Evolutionary conservation across 257 asterid genomes (phyloP), one percentile per base, ranked within the genome.

Genomic region (Gardenia jasminoides): DNA sequence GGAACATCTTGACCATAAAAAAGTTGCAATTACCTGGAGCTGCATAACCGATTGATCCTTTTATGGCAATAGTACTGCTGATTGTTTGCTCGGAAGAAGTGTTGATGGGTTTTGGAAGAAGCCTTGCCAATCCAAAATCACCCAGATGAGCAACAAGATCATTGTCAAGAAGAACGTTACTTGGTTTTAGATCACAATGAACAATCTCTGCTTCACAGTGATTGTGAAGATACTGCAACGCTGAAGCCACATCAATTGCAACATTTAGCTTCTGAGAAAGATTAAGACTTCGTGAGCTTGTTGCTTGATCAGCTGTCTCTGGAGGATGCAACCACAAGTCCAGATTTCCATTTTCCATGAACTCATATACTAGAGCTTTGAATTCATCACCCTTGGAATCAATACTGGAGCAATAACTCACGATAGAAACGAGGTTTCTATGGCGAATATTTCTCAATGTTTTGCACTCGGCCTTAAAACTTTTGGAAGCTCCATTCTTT

Each of bases 191-290:
- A 76, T 84, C 84, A 10, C 84, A 65, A 20, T 80, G 83, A 46
- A 75, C 62, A 36, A 80, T 12, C 41, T 80, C 46, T 2, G 22
- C 7, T 75, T 80, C 80, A 26, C 64, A 67, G 61, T 80, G 76
- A 36, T 80, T 67, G 44, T 80, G 83, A 70, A 80, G 83, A 73
- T 72, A 80, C 31, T 80, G 75, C 31, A 80, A 28, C 7, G 75
- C 79, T 12, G 47, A 50, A 0, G 83, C 76, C 1, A 80, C 70
- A 74, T 80, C 83, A 75, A 36, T 80, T 47, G 80, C 66, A 28
- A 75, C 75, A 47, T 61, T 80, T 67, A 80, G 3, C 62, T 76
- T 67, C 33, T 75, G 76, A 43, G 30, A 0, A 28, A 75, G 70
- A 19, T 79, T 41, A 2, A 56, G 76, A 65, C 43, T 31, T 69